Evolutionary conservation across 768 basidiomycete genomes (phyloP), one percentile per base, ranked within the genome.

Genomic region (Phylloporus sp.): DNA sequence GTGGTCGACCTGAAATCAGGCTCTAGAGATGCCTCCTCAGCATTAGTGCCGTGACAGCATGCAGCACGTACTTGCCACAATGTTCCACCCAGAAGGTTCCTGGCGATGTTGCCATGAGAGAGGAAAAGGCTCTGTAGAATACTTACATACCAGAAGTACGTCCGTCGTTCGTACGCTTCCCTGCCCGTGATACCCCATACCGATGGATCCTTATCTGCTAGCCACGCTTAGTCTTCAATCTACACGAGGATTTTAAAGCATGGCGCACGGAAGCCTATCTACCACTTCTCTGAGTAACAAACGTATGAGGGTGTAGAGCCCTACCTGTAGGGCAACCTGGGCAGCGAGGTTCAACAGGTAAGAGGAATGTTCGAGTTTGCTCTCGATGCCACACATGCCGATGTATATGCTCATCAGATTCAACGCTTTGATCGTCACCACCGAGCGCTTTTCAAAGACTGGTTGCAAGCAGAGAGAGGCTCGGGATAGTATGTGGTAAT

Each of bases 321-420:
- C 29, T 57, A 79, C 76, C 62, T 70, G 69, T 6, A 73, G 59
- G 14, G 77, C 75, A 27, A 76, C 65, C 52, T 78, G 75, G 47
- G 67, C 64, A 27, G 77, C 74, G 43, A 79, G 62, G 49, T 73
- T 72, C 24, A 79, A 67, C 28, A 78, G 58, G 23, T 68, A 60
- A 52, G 71, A 77, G 0, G 71, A 75, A 26, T 70, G 64, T 48
- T 76, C 76, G 14, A 77, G 53, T 54, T 77, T 78, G 39, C 65
- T 66, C 52, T 78, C 75, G 52, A 75, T 70, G 23, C 75, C 75
- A 53, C 75, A 75, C 69, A 78, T 69, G 36, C 75, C 75, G 49
- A 76, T 74, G 62, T 76, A 78, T 28, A 77, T 67, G 48, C 75
- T 77, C 73, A 77, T 77, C 24, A 78, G 64, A 60, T 77, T 73